phyloP scores from a whole-genome alignment of 2,329 filamentous ascomycete species.

The Colletotrichum nymphaeae region DNA sequence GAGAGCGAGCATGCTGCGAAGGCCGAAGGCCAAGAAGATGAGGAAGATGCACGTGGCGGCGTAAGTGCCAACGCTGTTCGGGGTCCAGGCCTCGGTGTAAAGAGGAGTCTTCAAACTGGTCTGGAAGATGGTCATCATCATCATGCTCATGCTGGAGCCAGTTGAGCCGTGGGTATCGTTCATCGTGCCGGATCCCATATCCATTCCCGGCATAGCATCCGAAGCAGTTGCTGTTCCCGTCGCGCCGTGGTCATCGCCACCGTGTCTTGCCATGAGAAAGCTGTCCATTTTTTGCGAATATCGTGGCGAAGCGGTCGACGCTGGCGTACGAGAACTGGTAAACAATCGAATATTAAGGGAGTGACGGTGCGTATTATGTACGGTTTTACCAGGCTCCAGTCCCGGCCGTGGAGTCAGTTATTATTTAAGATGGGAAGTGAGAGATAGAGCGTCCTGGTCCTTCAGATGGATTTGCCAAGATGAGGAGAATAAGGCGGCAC shows the following conservation, averaged over 20 bases:
- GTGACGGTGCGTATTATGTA: not conserved
- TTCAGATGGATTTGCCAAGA: not conserved
- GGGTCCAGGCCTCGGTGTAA: slow-evolving; percentile 78
- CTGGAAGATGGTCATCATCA: slow-evolving; percentile 71
- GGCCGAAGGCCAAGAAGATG: slow-evolving; percentile 77
- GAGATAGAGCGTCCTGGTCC: not conserved
- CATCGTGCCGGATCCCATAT: slow-evolving; percentile 31
- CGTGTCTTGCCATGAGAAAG: slow-evolving; percentile 27
- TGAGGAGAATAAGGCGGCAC: slow-evolving; percentile 1
- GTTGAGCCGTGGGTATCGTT: slow-evolving; percentile 10
- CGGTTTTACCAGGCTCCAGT: slow-evolving; percentile 33
- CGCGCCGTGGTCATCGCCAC: slow-evolving; percentile 18
- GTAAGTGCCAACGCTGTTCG: slow-evolving; percentile 76
- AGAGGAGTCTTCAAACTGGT: slow-evolving; percentile 60
- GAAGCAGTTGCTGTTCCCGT: slow-evolving; percentile 13
- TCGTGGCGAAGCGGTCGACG: slow-evolving; percentile 10
- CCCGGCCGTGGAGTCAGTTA: slow-evolving; percentile 6
- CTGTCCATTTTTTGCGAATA: slow-evolving; percentile 20
- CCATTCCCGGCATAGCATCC: slow-evolving; percentile 31
- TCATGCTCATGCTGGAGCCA: slow-evolving; percentile 34
- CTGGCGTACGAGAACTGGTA: not conserved
- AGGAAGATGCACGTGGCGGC: slow-evolving; percentile 94
- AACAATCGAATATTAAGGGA: not conserved
- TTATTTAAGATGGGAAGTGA: not conserved
- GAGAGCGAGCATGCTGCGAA: slow-evolving; percentile 77